A percentile compares a stretch with the other conserved stretches of the same genome.
phyloP scores from a whole-genome alignment of 495 filamentous ascomycete genomes.

The Bathelium albidoporum region DNA sequence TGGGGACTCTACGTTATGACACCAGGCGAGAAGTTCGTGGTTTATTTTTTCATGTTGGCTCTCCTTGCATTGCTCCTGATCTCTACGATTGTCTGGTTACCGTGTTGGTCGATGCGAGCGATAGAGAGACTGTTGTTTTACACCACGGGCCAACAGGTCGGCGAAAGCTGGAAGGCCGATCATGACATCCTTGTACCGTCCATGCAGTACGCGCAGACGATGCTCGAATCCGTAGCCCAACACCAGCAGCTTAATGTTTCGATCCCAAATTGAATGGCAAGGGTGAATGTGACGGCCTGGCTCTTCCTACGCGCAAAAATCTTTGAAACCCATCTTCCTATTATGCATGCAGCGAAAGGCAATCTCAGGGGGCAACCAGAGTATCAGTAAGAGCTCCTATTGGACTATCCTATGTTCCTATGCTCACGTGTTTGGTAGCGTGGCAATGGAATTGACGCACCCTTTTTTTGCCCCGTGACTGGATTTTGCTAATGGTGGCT shows the following conservation, averaged over 20 bases:
- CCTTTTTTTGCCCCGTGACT: background rate
- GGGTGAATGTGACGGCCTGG: background rate
- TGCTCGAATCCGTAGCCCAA: background rate
- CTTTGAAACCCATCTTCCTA: background rate
- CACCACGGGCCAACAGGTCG: background rate
- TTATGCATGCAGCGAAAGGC: background rate
- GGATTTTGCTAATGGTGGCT: background rate
- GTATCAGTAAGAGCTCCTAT: background rate
- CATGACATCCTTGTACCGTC: background rate
- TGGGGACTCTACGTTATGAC: conserved; percentile 1
- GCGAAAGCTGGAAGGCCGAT: background rate
- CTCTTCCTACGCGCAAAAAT: background rate
- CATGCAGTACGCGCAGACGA: background rate
- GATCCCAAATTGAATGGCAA: background rate
- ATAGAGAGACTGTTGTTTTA: background rate
- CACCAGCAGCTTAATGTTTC: background rate
- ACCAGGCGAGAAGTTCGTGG: background rate
- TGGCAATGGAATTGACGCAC: background rate
- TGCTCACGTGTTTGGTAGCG: background rate
- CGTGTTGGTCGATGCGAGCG: background rate
- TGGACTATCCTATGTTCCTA: background rate
- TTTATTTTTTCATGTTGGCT: conserved; percentile 31
- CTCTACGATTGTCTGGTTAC: background rate
- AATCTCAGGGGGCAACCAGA: background rate
- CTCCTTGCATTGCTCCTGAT: background rate